Evolutionary conservation across 1,284 basidiomycete species (phyloP).

Genomic region (Cutaneotrichosporon sp.): DNA sequence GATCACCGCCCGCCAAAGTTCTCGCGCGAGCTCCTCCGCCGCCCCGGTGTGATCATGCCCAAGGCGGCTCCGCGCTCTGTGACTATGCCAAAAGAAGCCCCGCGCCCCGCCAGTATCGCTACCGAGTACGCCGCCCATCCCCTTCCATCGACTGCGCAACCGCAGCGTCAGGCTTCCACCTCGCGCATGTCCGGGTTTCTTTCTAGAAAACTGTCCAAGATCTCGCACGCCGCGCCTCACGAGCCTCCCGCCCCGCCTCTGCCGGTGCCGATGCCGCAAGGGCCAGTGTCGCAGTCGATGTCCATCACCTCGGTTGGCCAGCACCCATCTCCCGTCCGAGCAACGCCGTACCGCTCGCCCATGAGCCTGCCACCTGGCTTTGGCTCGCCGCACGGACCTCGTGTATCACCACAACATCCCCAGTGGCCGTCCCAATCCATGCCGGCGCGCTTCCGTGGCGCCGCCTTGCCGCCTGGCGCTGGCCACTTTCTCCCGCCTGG

Average conservation of each 20-base stretch:
- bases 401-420: background rate
- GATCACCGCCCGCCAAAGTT: constrained; percentile 21
- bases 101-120: background rate
- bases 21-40: constrained; percentile 12
- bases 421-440: background rate
- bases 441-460: background rate
- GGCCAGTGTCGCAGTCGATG: background rate
- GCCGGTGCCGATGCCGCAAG: background rate
- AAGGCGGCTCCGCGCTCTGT: constrained; percentile 8
- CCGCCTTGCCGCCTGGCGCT: background rate
- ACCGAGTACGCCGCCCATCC: background rate
- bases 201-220: background rate
- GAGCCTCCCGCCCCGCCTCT: background rate
- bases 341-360: background rate
- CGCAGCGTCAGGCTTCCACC: background rate
- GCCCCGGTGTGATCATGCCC: constrained; percentile 18
- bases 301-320: background rate
- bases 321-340: no score
- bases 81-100: no score
- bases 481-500: background rate
- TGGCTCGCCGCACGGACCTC: background rate
- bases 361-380: background rate
- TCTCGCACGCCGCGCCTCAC: background rate
- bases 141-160: background rate
- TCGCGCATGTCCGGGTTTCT: background rate